Evolutionary conservation across 306 rosid genomes (phyloP), one percentile per base, ranked within the genome.

Genomic region (Sindora glabra): DNA sequence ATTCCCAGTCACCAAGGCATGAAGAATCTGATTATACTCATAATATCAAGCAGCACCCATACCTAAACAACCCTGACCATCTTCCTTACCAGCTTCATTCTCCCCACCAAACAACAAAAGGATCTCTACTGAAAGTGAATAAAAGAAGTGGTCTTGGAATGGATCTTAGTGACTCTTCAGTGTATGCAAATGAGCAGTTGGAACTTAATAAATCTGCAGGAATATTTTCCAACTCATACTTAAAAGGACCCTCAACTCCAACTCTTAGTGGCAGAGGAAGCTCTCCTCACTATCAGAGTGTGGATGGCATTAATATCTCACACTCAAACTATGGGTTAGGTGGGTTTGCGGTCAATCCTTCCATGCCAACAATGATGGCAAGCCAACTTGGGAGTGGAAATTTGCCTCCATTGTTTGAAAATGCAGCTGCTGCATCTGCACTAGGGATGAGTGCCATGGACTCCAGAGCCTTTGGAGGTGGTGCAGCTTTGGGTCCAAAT

Each of bases 361-460:
- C 96, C 16, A 71, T 78, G 38, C 83, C 89, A 5, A 64, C 89
- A 39, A 77, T 87, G 89, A 80, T 83, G 91, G 81, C 80, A 9
- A 68, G 74, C 76, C 95, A 79, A 66, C 80, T 73, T 48, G 89
- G 95, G 58, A 48, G 69, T 36, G 82, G 80, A 48, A 87, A 83
- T 73, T 55, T 87, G 74, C 86, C 96, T 51, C 89, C 74, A 10
- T 79, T 83, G 64, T 85, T 72, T 48, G 97, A 91, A 57, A 81
- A 79, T 59, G 84, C 77, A 48, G n/a, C n/a, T n/a, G 81, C 83
- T 18, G 81, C 79, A 48, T 74, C 87, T 48, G 79, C 75, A 14
- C 45, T 83, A 48, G 84, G 79, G 18, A 49, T 81, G 62, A 81
- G 80, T 52, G 87, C 83, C 53, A 76, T 83, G 72, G 96, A 87